Percentiles rank a stretch among this genome's conserved stretches.
Conservation (phyloP, 2,329 filamentous ascomycete species). For the Aspergillus persii region DNA sequence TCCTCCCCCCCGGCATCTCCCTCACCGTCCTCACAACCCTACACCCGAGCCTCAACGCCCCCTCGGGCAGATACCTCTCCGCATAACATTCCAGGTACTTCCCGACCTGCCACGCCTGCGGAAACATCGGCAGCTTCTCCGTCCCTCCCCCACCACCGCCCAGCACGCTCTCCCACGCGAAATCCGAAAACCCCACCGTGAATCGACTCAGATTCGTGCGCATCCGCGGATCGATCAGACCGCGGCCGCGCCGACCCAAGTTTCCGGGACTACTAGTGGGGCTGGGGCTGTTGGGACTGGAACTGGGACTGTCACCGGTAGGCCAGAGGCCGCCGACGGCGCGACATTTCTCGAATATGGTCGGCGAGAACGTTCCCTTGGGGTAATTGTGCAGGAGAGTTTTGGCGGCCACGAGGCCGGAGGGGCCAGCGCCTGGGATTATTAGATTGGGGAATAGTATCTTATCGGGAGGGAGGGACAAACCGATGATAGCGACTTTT, state of each 20-base stretch:
- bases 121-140: constrained; percentile 59
- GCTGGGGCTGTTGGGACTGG: too few species aligned
- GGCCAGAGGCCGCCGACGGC: constrained; percentile 80
- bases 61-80: constrained; percentile 53
- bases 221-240: constrained; percentile 57
- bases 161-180: constrained; percentile 62
- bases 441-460: not conserved
- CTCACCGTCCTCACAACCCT: constrained; percentile 32
- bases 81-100: constrained; percentile 67
- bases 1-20: constrained; percentile 9
- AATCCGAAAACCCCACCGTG: constrained; percentile 61
- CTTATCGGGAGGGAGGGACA: constrained; percentile 6
- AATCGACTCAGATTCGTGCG: constrained; percentile 69
- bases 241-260: not conserved
- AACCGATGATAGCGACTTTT: constrained; percentile 55
- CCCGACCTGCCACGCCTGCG: constrained; percentile 74
- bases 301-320: constrained; percentile 22
- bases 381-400: constrained; percentile 63
- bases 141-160: too few species aligned
- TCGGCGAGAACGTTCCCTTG: constrained; percentile 60
- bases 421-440: constrained; percentile 63
- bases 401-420: constrained; percentile 69
- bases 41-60: constrained; percentile 51
- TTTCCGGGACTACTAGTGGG: constrained; percentile 21
- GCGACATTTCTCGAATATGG: constrained; percentile 65